Conservation (phyloP, 108 stramenopile species). For the Hondaea fermentalgiana region DNA sequence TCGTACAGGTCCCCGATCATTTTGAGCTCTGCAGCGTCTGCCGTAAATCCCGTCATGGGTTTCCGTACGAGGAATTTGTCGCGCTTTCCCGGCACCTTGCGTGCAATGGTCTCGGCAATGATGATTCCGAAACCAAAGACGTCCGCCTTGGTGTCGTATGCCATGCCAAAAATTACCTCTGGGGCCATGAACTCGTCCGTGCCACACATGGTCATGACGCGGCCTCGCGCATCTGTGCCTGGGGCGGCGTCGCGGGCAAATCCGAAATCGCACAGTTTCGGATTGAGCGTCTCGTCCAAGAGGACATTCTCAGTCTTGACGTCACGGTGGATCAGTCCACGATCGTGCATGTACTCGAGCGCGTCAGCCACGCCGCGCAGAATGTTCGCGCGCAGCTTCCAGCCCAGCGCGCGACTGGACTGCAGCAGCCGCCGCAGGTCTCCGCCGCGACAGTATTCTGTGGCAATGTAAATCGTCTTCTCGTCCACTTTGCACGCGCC, state of each 20-base stretch:
- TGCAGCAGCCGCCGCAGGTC: not conserved
- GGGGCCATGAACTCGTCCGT: slow-evolving; percentile 36
- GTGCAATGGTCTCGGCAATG: not conserved
- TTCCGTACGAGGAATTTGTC: not conserved
- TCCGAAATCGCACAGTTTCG: slow-evolving; percentile 23
- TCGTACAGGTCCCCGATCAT: not conserved
- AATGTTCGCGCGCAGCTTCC: slow-evolving; percentile 18
- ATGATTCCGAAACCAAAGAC: slow-evolving; percentile 22
- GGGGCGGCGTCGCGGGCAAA: slow-evolving; percentile 10
- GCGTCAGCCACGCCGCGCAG: not conserved
- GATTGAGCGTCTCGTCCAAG: slow-evolving; percentile 10
- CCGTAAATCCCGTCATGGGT: not conserved
- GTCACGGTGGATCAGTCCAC: slow-evolving; percentile 20
- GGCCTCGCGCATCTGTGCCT: not conserved
- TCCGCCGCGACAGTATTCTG: not conserved
- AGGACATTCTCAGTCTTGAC: slow-evolving; percentile 28
- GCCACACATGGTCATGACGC: slow-evolving; percentile 29
- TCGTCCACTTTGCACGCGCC: slow-evolving; percentile 9
- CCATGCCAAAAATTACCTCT: slow-evolving; percentile 23
- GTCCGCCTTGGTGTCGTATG: slow-evolving; percentile 4
- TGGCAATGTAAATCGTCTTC: slow-evolving; percentile 14
- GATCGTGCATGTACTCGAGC: slow-evolving; percentile 17
- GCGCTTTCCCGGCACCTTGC: slow-evolving; percentile 9
- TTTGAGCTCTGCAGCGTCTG: not conserved
- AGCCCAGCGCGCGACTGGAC: not conserved